Conservation (phyloP, 2,329 filamentous ascomycete species). For the Ampelomyces quisqualis region DNA sequence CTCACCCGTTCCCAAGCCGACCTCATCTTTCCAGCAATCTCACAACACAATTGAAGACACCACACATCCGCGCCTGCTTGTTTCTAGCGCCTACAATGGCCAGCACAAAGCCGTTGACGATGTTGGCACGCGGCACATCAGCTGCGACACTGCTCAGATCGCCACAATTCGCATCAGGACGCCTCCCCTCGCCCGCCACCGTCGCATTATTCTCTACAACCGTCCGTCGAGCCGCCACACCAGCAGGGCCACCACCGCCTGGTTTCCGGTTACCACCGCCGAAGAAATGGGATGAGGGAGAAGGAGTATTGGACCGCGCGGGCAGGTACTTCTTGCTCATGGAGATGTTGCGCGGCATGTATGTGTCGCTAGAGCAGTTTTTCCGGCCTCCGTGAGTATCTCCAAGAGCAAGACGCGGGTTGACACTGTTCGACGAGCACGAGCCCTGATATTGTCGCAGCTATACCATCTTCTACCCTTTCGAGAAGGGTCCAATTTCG, state of each 20-base stretch:
- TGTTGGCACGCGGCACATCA: slow-evolving; percentile 50
- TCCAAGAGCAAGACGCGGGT: too few species aligned
- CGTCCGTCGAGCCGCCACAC: slow-evolving; percentile 63
- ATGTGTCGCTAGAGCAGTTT: slow-evolving; percentile 94
- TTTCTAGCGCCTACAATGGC: slow-evolving; percentile 47
- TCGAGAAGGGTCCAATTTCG: slow-evolving; percentile 98
- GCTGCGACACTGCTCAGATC: slow-evolving; percentile 42
- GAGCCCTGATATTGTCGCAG: slow-evolving; percentile 52
- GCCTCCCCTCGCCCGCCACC: slow-evolving; percentile 48
- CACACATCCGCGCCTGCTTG: slow-evolving; percentile 30
- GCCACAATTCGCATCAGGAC: slow-evolving; percentile 32
- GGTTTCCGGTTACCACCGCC: slow-evolving; percentile 76
- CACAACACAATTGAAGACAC: slow-evolving; percentile 24
- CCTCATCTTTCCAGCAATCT: slow-evolving; percentile 24
- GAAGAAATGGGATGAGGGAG: slow-evolving; percentile 77
- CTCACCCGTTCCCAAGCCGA: slow-evolving; percentile 21
- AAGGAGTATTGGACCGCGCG: slow-evolving; percentile 76
- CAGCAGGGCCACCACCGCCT: slow-evolving; percentile 73
- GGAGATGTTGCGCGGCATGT: slow-evolving; percentile 98
- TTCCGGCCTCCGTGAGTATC: slow-evolving; percentile 86
- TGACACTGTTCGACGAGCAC: slow-evolving; percentile 1
- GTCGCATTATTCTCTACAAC: slow-evolving; percentile 64
- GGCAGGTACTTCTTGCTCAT: slow-evolving; percentile 94
- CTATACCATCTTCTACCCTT: slow-evolving; percentile 98
- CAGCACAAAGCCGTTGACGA: slow-evolving; percentile 50